Base-by-base conservation (phyloP, 768 basidiomycete species). In the Pleurotus eryngii region DNA sequence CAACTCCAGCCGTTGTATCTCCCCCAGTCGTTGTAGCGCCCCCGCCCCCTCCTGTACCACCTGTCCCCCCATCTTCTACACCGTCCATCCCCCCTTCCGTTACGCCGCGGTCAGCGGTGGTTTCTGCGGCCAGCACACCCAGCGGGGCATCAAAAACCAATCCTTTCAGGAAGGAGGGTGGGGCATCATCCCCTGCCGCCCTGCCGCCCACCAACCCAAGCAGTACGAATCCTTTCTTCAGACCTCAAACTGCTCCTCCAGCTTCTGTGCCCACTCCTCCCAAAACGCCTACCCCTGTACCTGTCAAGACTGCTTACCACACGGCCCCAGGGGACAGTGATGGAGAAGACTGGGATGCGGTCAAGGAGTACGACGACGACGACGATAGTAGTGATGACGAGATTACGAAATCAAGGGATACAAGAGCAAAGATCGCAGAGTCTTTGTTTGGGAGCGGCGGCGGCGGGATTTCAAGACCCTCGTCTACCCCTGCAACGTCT, bases 321-420 rank as follows among this genome's bases (percentile, higher is more conserved):
- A 87, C 83, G 1, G 88, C 83, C 0, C 79, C 87, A 1, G 70
- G 72, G 2, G 77, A 76, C 30, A 64, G 58, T 20, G 70, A 70
- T 43, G 87, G 90, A 1, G 89, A 90, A 15, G 92, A 93, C 49
- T 95, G 93, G 92, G 92, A 88, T 55, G 84, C 86, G n/a, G 76
- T 92, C 49, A 75, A 83, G 64, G 92, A 95, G 69, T 85, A 83
- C 43, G 81, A 85, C 18, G 82, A 80, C 6, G 81, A 82, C 3
- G 81, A 82, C 4, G 86, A 88, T 63, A 87, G 83, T 60, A 87
- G 84, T 53, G 92, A 93, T 55, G 93, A 94, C 68, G 93, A 94
- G 58, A 74, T 88, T 48, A 76, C 79, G n/a, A 78, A 78, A 12
- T 84, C 82, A 3, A 78, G 95, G 45, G 78, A 75, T 50, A 81